phyloP scores from a whole-genome alignment of 2,329 filamentous ascomycete species.

The Epichloe sylvatica region DNA sequence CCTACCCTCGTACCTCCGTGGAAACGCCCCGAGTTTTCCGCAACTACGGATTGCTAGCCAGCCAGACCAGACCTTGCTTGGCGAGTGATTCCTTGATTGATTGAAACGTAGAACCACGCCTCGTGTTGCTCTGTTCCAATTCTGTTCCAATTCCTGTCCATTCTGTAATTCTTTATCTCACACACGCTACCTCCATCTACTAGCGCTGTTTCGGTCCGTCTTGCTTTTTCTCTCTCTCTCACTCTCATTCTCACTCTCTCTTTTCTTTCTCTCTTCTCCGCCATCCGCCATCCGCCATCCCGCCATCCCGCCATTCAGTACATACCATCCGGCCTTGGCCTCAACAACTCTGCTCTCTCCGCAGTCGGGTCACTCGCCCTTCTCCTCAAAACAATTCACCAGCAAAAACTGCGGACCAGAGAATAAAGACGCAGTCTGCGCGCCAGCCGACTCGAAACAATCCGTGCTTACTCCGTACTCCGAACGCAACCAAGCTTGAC shows the following conservation, averaged over 20 bases:
- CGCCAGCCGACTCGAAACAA: not conserved
- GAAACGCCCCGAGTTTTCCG: too few relatives aligned
- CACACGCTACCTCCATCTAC: not conserved
- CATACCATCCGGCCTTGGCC: constrained; percentile 2
- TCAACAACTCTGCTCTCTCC: constrained; percentile 6
- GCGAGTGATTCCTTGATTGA: too few relatives aligned
- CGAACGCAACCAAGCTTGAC: not conserved
- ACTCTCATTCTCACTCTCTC: not conserved
- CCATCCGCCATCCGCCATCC: constrained; percentile 4
- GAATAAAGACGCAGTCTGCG: not conserved
- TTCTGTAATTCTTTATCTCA: not conserved
- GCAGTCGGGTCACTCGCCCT: not conserved
- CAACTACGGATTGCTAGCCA: too few relatives aligned
- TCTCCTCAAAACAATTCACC: not conserved
- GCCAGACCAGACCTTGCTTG: too few relatives aligned
- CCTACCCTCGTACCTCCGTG: not conserved
- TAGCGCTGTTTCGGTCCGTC: not conserved
- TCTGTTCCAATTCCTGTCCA: not conserved
- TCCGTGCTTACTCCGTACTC: not conserved
- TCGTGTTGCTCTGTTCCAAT: too few relatives aligned
- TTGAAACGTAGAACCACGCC: too few relatives aligned
- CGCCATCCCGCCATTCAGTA: constrained; percentile 4
- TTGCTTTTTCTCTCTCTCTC: not conserved
- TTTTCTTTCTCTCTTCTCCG: not conserved
- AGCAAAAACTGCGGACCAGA: not conserved